These are phyloP conservation scores for Trypanosoma cruzi DNA, from an alignment of 208 protist genomes.

Conservation along the genomic window DNA sequence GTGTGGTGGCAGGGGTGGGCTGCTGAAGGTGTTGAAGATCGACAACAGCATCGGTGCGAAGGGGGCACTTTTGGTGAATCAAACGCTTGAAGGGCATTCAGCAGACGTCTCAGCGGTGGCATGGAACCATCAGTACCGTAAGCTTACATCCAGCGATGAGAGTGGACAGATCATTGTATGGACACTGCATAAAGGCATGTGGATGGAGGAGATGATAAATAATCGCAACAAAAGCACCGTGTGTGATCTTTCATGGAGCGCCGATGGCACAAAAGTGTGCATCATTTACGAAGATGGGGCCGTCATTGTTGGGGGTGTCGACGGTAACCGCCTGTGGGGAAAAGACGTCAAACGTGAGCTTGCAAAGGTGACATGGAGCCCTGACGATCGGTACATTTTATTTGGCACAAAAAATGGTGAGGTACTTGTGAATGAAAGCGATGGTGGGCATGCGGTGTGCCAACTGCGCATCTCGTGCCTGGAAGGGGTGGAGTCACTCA, in stretches of 20 bases:
- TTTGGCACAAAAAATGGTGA: slow-evolving; percentile 91
- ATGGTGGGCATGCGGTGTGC: slow-evolving; percentile 70
- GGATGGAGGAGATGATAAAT: slow-evolving; percentile 99
- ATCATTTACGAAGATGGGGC: slow-evolving; percentile 97
- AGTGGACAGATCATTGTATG: slow-evolving; percentile 97
- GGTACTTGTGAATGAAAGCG: slow-evolving; percentile 91
- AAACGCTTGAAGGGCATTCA: slow-evolving; percentile 95
- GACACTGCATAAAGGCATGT: slow-evolving; percentile 96
- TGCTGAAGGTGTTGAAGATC: slow-evolving; percentile 97
- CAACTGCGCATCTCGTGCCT: slow-evolving; percentile 72
- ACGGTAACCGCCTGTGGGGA: slow-evolving; percentile 96
- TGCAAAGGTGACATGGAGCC: slow-evolving; percentile 93
- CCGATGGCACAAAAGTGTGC: slow-evolving; percentile 95
- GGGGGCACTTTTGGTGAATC: slow-evolving; percentile 94
- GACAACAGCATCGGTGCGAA: slow-evolving; percentile 76
- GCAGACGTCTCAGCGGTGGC: slow-evolving; percentile 76
- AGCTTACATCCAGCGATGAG: slow-evolving; percentile 95
- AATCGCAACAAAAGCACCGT: slow-evolving; percentile 95
- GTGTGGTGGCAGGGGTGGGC: slow-evolving; percentile 94
- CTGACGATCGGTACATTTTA: slow-evolving; percentile 92
- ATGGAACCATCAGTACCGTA: slow-evolving; percentile 97
- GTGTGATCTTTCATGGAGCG: slow-evolving; percentile 93
- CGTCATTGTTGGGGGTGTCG: slow-evolving; percentile 96
- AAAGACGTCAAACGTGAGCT: slow-evolving; percentile 92
- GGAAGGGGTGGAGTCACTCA: slow-evolving; percentile 39